These are phyloP conservation scores for Prunus campanulata DNA, from an alignment of 306 rosid genomes.

Conservation along the genomic window DNA sequence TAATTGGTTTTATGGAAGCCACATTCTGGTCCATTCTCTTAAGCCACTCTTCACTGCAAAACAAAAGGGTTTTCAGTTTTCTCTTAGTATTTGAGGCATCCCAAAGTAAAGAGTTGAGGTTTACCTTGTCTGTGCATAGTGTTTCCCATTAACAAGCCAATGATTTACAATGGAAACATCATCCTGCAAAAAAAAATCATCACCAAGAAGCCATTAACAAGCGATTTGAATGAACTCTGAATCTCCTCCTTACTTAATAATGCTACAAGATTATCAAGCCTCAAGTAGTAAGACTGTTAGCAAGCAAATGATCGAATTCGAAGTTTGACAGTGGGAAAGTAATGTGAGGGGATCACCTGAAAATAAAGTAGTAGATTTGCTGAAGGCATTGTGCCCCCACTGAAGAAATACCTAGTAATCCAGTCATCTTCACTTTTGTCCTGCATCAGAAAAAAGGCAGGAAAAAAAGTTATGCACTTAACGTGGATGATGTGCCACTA, in stretches of 20 bases:
- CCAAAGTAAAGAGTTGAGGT: background rate
- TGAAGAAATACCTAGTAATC: conserved; percentile 84
- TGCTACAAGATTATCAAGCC: background rate
- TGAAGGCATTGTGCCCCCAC: conserved; percentile 94
- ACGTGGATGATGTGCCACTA: background rate
- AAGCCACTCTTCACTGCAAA: conserved; percentile 94
- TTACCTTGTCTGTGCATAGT: conserved; percentile 86
- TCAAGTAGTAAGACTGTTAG: background rate
- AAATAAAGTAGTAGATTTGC: conserved; percentile 89
- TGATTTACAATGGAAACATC: conserved; percentile 73
- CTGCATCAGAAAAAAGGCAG: conserved; percentile 32
- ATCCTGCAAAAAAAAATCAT: conserved; percentile 44
- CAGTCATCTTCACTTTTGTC: conserved; percentile 84
- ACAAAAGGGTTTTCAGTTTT: conserved; percentile 6
- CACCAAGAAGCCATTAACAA: conserved; percentile 7
- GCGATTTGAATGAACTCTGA: background rate
- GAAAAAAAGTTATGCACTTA: background rate
- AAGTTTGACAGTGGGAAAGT: background rate
- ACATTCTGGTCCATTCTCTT: conserved; percentile 72
- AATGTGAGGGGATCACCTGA: conserved; percentile 52
- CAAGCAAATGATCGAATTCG: background rate
- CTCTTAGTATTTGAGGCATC: background rate
- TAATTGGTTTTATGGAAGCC: conserved; percentile 59
- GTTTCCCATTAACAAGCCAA: conserved; percentile 88
- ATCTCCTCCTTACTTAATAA: background rate